A percentile compares a stretch with the other conserved stretches of the same genome.
Conservation (phyloP, 2,329 filamentous ascomycete species). For the Aspergillus sp. region DNA sequence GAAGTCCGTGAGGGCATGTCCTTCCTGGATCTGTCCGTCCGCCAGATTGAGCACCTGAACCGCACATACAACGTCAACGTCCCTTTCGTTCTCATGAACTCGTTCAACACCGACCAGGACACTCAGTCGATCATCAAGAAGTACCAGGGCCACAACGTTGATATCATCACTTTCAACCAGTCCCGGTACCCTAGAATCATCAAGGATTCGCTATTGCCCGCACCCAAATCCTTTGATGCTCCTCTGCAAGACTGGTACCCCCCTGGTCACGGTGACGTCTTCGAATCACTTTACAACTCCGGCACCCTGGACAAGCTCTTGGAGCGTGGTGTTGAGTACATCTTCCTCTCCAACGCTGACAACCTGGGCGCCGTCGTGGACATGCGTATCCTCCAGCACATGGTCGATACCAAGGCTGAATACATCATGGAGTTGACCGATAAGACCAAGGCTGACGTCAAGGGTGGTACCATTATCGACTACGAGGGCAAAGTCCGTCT, state of each 20-base stretch:
- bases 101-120: slow-evolving; percentile 99
- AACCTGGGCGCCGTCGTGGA: slow-evolving; percentile 98
- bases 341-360: slow-evolving; percentile 99
- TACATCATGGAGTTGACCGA: slow-evolving; percentile 99
- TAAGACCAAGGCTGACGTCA: slow-evolving; percentile 99
- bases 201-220: slow-evolving; percentile 97
- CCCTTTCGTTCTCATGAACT: slow-evolving; percentile 99
- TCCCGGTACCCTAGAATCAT: slow-evolving; percentile 96
- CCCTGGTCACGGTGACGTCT: slow-evolving; percentile 98
- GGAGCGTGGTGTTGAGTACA: slow-evolving; percentile 91
- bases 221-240: slow-evolving; percentile 86
- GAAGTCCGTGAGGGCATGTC: slow-evolving; percentile 99
- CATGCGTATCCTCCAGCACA: slow-evolving; percentile 97
- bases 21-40: slow-evolving; percentile 97
- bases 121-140: slow-evolving; percentile 99
- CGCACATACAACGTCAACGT: slow-evolving; percentile 97
- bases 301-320: slow-evolving; percentile 96
- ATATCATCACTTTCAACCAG: slow-evolving; percentile 99
- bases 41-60: slow-evolving; percentile 99
- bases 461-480: slow-evolving; percentile 99
- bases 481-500: slow-evolving; percentile 96
- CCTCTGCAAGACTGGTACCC: slow-evolving; percentile 97
- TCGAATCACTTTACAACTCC: slow-evolving; percentile 99
- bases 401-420: slow-evolving; percentile 95
- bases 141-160: slow-evolving; percentile 99